These are phyloP conservation scores for Coprinopsis sp. DNA, from an alignment of 768 basidiomycete genomes.

Conservation along the genomic window DNA sequence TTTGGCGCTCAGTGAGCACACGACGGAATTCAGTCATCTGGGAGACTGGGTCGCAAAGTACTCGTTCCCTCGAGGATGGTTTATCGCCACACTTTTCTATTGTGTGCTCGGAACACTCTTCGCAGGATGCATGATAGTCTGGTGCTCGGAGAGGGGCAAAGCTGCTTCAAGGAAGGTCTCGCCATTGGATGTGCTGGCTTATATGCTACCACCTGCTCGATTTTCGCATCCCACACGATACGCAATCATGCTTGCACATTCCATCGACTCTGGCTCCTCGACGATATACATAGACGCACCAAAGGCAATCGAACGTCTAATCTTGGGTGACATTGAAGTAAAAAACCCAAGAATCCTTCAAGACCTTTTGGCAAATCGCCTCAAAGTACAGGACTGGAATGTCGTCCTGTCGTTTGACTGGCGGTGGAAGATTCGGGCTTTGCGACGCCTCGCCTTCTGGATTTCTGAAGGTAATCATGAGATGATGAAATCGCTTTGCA, in stretches of 20 bases:
- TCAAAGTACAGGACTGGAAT: neutral
- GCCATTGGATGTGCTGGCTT: neutral
- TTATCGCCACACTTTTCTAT: no score
- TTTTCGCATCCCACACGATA: neutral
- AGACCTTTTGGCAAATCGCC: neutral
- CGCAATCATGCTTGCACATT: neutral
- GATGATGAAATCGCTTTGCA: neutral
- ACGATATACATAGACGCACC: neutral
- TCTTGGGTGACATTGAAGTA: neutral
- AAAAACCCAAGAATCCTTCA: neutral
- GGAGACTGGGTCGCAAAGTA: no score
- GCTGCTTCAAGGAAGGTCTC: no score
- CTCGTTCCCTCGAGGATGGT: no score
- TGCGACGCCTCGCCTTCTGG: neutral
- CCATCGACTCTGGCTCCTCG: neutral
- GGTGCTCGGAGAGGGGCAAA: no score
- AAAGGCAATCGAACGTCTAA: neutral
- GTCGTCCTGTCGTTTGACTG: neutral
- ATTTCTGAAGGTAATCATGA: neutral
- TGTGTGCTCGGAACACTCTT: no score
- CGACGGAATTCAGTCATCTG: no score
- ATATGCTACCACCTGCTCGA: neutral
- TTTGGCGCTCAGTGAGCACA: no score
- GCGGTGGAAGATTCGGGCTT: neutral
- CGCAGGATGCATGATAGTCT: no score